Evolutionary conservation across 345 rosid species (phyloP).

Genomic region (Conringia planisiliqua): DNA sequence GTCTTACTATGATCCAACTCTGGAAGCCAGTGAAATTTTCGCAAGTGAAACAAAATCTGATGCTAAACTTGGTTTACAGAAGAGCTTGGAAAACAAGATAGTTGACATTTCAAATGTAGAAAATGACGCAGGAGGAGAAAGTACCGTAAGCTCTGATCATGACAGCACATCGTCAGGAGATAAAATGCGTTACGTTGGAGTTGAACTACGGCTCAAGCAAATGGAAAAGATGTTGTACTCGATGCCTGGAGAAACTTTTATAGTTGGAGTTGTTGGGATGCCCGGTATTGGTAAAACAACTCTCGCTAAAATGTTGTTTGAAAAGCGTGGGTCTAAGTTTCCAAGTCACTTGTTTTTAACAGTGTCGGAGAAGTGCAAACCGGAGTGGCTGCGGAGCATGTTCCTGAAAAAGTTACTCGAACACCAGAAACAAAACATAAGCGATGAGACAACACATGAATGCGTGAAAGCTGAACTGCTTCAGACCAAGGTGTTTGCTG

Average conservation of each 20-base stretch:
- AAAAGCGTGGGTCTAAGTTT: background rate
- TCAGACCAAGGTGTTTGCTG: background rate
- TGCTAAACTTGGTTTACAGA: background rate
- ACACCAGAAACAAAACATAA: background rate
- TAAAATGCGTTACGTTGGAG: background rate
- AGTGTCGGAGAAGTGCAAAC: background rate
- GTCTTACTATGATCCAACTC: background rate
- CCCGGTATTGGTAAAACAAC: slow-evolving; percentile 12
- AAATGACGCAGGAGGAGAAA: background rate
- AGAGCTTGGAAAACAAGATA: background rate
- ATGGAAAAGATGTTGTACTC: background rate
- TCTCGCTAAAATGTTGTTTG: background rate
- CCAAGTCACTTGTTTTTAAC: background rate
- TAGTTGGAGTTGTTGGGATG: slow-evolving; percentile 27
- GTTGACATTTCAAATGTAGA: background rate
- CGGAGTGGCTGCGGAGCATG: background rate
- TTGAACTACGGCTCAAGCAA: background rate
- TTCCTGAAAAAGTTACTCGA: slow-evolving; percentile 5
- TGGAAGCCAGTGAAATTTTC: background rate
- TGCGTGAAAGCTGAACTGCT: background rate
- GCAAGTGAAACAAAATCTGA: background rate
- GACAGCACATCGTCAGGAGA: background rate
- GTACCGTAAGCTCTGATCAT: background rate
- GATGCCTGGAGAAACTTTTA: background rate
- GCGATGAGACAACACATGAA: background rate